phyloP scores from a whole-genome alignment of 1,139 yeast genomes.

The Candida buenavistaensis region DNA sequence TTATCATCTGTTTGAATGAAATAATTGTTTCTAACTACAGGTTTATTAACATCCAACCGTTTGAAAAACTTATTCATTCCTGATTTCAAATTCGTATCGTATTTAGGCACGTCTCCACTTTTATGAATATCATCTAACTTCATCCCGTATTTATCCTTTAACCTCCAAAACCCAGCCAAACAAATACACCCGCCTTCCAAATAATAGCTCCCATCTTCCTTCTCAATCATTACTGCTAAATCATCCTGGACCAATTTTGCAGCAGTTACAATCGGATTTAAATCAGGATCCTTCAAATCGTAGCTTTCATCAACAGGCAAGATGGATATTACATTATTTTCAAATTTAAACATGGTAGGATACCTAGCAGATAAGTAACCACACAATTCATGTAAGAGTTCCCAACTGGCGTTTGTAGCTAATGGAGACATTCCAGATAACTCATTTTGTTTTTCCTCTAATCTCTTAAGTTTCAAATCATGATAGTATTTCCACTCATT shows the following conservation, averaged over 20 bases:
- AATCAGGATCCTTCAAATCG: slow-evolving; percentile 20
- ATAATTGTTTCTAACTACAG: slow-evolving; percentile 66
- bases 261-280: slow-evolving; percentile 60
- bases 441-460: slow-evolving; percentile 45
- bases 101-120: slow-evolving; percentile 67
- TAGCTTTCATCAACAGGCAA: slow-evolving; percentile 50
- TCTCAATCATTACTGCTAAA: slow-evolving; percentile 64
- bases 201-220: slow-evolving; percentile 49
- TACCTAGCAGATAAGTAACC: slow-evolving; percentile 56
- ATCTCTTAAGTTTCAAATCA: slow-evolving; percentile 48
- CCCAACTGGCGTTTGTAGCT: slow-evolving; percentile 58
- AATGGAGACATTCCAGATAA: slow-evolving; percentile 52
- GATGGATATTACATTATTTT: slow-evolving; percentile 50
- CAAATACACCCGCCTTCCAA: slow-evolving; percentile 61
- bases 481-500: slow-evolving; percentile 62
- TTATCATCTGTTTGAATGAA: slow-evolving; percentile 64
- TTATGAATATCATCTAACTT: slow-evolving; percentile 62
- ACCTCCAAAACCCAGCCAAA: slow-evolving; percentile 67
- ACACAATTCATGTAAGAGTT: slow-evolving; percentile 53
- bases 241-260: slow-evolving; percentile 67
- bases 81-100: slow-evolving; percentile 52
- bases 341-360: slow-evolving; percentile 52
- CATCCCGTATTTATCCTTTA: slow-evolving; percentile 53
- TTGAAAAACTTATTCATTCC: slow-evolving; percentile 68
- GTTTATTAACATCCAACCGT: slow-evolving; percentile 52